Evolutionary conservation across 345 rosid genomes (phyloP), one percentile per base, ranked within the genome.

Genomic region (Bruguiera parviflora): DNA sequence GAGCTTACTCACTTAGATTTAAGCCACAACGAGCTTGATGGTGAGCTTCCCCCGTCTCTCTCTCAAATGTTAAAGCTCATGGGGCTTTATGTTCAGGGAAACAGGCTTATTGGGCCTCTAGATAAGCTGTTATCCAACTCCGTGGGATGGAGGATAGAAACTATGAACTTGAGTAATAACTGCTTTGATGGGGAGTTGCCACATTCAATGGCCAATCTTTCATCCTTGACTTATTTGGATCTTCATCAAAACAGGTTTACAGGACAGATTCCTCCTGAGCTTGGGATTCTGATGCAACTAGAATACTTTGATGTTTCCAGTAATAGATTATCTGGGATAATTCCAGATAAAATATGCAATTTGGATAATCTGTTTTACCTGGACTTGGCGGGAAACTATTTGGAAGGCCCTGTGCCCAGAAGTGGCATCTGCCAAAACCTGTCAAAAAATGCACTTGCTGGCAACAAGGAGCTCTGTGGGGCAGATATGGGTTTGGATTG

Each of bases 1-100:
- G 96, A 81, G 85, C 83, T 92, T 25, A 87, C 87, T 29, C 96
- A 84, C 77, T 74, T 95, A 81, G 99, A 95, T 75, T 81, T 95
- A 73, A 95, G 99, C 80, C 53, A 29, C 39, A 95, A 92, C 72
- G 74, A 81, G 73, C 85, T 95, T 33, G 73, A 65, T 19, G 93
- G 96, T 2, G 82, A 80, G 82, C 86, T 92, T 62, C 91, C 96
- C 63, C 58, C 98, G 77, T 84, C 84, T 89, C 69, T 92, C 87
- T 5, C 61, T 10, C 71, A 31, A 3, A 85, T 87, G 87, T 77
- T 80, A 72, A 90, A 85, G 80, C 88, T 95, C 39, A 92, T 86
- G 33, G 98, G 97, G 39, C 79, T 95, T n/a, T 88, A 84, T 60
- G 81, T 90, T 75, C 94, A 88, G 74, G 83, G 78, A 63, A 95